Evolutionary conservation across 2,329 filamentous ascomycete genomes (phyloP).

Genomic region (Leptodontidium sp.): DNA sequence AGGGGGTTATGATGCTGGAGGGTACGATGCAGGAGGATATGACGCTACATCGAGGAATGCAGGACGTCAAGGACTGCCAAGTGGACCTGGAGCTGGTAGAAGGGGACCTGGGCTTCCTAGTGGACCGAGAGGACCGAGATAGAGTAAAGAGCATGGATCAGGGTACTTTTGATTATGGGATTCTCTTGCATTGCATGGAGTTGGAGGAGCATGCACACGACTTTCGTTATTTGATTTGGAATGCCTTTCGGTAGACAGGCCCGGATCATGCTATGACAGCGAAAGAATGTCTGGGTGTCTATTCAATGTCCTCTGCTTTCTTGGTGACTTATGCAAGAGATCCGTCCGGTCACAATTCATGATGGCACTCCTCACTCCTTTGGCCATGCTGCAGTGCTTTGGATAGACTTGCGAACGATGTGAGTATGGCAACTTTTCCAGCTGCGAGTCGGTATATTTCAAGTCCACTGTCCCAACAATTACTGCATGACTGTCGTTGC

Average conservation of each 20-base stretch:
- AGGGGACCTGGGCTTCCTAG: constrained; percentile 39
- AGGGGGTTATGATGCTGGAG: constrained; percentile 48
- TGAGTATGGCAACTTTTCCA: background rate
- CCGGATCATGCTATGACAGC: background rate
- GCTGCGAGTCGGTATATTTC: background rate
- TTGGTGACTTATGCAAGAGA: background rate
- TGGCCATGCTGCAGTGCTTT: background rate
- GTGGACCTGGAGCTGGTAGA: constrained; percentile 49
- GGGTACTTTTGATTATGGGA: constrained; percentile 21
- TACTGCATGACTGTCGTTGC: background rate
- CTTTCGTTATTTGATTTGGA: background rate
- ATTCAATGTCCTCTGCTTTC: background rate
- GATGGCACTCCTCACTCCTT: background rate
- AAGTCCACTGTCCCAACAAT: background rate
- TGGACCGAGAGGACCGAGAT: constrained; percentile 42
- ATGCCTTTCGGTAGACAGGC: constrained; percentile 1
- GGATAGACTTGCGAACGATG: background rate
- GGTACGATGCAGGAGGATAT: constrained; percentile 48
- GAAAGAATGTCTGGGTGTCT: background rate
- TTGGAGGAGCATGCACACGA: constrained; percentile 16
- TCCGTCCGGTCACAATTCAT: background rate
- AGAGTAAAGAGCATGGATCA: constrained; percentile 9
- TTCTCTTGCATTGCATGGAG: constrained; percentile 22
- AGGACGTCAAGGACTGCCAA: constrained; percentile 54
- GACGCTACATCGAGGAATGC: constrained; percentile 41